phyloP scores from a whole-genome alignment of 306 rosid genomes.

The Prunus mongolica region DNA sequence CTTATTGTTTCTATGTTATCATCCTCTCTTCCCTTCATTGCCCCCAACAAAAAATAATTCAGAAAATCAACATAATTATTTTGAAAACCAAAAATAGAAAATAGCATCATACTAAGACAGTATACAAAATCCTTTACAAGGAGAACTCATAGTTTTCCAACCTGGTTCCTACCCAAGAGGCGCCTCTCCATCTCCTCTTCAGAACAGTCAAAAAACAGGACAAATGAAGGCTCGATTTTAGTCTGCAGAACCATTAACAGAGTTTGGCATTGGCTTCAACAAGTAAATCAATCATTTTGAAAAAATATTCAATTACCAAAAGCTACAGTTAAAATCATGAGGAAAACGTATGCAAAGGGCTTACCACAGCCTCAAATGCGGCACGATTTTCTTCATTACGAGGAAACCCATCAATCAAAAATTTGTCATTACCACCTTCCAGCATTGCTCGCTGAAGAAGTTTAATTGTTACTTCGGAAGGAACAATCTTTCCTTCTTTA shows the following conservation, averaged over 20 bases:
- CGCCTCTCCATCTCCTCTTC: constrained; percentile 95
- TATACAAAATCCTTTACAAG: not conserved
- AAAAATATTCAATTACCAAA: not conserved
- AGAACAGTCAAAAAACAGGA: constrained; percentile 80
- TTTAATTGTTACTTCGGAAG: constrained; percentile 89
- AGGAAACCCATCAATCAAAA: constrained; percentile 98
- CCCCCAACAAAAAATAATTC: not conserved
- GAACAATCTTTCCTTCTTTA: constrained; percentile 93
- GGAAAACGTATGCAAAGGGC: constrained; percentile 10
- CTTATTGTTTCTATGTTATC: constrained; percentile 95
- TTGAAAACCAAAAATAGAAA: not conserved
- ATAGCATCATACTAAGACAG: not conserved
- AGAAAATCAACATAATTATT: not conserved
- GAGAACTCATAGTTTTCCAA: constrained; percentile 23
- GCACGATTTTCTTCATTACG: constrained; percentile 99
- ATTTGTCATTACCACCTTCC: constrained; percentile 73
- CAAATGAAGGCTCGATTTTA: constrained; percentile 75
- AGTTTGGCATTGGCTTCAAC: constrained; percentile 5
- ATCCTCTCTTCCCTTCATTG: constrained; percentile 85
- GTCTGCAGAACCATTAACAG: constrained; percentile 57
- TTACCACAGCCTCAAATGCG: constrained; percentile 90
- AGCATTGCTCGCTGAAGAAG: constrained; percentile 84
- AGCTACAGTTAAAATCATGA: not conserved
- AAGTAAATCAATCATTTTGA: constrained; percentile 1
- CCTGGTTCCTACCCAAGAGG: constrained; percentile 86